A percentile compares a stretch with the other conserved stretches of the same genome.
Evolutionary conservation across 2,329 filamentous ascomycete species (phyloP).

Genomic region (Cordyceps cicadae): DNA sequence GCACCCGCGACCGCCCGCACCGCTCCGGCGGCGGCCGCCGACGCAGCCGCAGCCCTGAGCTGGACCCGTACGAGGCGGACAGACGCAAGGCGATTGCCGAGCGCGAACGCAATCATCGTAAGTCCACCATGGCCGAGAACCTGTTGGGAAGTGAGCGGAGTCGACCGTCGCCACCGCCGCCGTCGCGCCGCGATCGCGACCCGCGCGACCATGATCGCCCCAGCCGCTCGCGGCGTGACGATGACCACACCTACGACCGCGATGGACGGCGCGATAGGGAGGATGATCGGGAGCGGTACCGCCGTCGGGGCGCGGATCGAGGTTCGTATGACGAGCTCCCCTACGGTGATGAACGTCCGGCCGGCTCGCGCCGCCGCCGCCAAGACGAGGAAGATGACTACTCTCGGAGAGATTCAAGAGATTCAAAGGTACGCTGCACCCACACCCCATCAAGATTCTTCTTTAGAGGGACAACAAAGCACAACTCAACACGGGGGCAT

Average conservation of each 20-base stretch:
- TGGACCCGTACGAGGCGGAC: slow-evolving; percentile 91
- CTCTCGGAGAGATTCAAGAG: slow-evolving; percentile 56
- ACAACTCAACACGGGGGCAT: not conserved
- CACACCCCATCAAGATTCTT: too few species aligned
- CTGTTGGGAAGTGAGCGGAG: slow-evolving; percentile 33
- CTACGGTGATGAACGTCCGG: slow-evolving; percentile 69
- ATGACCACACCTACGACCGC: slow-evolving; percentile 56
- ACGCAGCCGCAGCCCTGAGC: slow-evolving; percentile 80
- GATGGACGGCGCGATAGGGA: slow-evolving; percentile 63
- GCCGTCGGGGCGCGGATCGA: slow-evolving; percentile 68
- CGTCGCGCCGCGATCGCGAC: slow-evolving; percentile 31
- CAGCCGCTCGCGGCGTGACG: slow-evolving; percentile 49
- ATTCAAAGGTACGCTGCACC: slow-evolving; percentile 51
- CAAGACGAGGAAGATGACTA: slow-evolving; percentile 68
- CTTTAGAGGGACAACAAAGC: too few species aligned
- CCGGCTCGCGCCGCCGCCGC: slow-evolving; percentile 63
- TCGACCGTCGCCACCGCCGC: slow-evolving; percentile 33
- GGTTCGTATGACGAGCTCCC: slow-evolving; percentile 81
- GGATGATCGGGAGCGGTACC: slow-evolving; percentile 84
- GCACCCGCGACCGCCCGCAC: slow-evolving; percentile 53
- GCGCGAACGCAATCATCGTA: slow-evolving; percentile 87
- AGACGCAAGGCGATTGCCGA: slow-evolving; percentile 88
- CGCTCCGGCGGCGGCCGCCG: slow-evolving; percentile 48
- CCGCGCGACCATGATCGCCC: slow-evolving; percentile 42
- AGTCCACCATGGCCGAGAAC: slow-evolving; percentile 61